Conservation (phyloP, 495 filamentous ascomycete genomes). For the Aspergillus mulundensis region DNA sequence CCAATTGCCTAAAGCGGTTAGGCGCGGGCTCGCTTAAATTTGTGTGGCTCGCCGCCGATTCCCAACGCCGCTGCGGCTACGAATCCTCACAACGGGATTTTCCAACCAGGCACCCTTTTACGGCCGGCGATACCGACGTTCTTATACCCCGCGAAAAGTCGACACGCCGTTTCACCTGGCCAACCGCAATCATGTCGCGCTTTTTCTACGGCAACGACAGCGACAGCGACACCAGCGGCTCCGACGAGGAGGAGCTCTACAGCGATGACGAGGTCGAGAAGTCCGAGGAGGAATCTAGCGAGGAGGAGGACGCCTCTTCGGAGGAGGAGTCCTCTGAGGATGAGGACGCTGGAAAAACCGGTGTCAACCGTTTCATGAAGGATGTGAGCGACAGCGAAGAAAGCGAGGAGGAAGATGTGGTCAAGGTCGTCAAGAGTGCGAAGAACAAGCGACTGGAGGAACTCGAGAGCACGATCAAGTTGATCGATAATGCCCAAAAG, state of each 20-base stretch:
- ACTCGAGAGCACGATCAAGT: constrained; percentile 78
- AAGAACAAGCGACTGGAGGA: constrained; percentile 97
- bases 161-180: constrained; percentile 17
- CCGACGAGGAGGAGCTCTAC: constrained; percentile 90
- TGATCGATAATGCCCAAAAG: constrained; percentile 94
- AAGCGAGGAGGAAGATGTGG: constrained; percentile 75
- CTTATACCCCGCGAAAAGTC: constrained; percentile 12
- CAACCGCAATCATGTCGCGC: constrained; percentile 61
- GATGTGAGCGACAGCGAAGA: constrained; percentile 75
- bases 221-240: constrained; percentile 69
- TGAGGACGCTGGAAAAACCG: constrained; percentile 60
- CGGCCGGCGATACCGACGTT: constrained; percentile 10
- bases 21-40: constrained; percentile 50
- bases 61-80: constrained; percentile 31
- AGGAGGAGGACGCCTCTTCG: constrained; percentile 56
- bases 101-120: constrained; percentile 14
- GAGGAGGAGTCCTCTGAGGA: constrained; percentile 59
- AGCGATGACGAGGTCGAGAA: constrained; percentile 53
- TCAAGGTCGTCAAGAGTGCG: constrained; percentile 86
- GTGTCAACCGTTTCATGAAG: constrained; percentile 75
- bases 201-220: constrained; percentile 94
- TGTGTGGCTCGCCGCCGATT: constrained; percentile 38
- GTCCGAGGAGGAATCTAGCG: constrained; percentile 67
- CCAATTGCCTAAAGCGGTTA: constrained; percentile 35
- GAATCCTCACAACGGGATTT: constrained; percentile 36